Conservation (phyloP, 495 filamentous ascomycete species). For the Aspergillus avenaceus region DNA sequence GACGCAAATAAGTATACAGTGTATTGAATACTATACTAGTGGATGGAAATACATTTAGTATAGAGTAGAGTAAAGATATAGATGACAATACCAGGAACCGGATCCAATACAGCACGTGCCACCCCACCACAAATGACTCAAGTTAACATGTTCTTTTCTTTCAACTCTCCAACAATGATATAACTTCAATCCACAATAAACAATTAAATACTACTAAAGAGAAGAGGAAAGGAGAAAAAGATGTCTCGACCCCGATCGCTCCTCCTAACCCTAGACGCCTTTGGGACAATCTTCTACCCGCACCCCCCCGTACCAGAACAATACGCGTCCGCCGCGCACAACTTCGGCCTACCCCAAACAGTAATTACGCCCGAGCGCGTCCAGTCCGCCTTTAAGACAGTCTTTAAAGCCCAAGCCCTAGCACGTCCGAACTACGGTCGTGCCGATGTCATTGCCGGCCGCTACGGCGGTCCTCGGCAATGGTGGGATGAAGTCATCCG, state of each 20-base stretch:
- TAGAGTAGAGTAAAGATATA: too few relatives aligned
- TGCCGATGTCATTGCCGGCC: constrained; percentile 32
- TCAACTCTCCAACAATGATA: not conserved
- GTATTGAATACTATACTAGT: too few relatives aligned
- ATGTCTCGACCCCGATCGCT: constrained; percentile 34
- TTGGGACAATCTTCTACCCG: constrained; percentile 70
- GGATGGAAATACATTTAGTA: too few relatives aligned
- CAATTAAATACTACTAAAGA: not conserved
- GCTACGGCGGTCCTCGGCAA: constrained; percentile 48
- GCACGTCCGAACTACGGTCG: constrained; percentile 66
- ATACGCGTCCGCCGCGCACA: constrained; percentile 56
- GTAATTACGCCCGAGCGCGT: constrained; percentile 25
- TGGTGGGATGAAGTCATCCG: constrained; percentile 70
- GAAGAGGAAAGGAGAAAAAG: not conserved
- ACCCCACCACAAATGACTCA: too few relatives aligned
- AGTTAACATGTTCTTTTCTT: not conserved
- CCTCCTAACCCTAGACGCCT: constrained; percentile 71
- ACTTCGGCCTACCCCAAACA: constrained; percentile 47
- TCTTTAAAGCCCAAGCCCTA: constrained; percentile 47
- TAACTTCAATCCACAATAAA: not conserved
- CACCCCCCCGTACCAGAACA: constrained; percentile 53
- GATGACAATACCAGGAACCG: too few relatives aligned
- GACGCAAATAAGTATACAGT: too few relatives aligned
- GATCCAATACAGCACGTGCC: too few relatives aligned
- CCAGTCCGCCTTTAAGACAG: constrained; percentile 36